Evolutionary conservation across 768 basidiomycete species (phyloP), one percentile per base, ranked within the genome.

Genomic region (Hydnum rufescens): DNA sequence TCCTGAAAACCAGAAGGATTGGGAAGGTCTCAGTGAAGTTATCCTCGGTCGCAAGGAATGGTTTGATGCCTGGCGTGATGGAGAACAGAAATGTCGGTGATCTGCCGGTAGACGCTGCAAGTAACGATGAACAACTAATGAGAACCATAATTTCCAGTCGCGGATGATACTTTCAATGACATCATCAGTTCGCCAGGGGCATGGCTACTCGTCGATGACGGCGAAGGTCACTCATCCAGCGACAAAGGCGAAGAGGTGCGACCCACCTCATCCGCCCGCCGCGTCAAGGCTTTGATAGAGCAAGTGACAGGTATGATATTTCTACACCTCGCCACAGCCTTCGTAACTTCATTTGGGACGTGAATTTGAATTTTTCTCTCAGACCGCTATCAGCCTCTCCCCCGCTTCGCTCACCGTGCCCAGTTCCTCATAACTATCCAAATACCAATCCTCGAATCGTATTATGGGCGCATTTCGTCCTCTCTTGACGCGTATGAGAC

Each of bases 401-500:
- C 93, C 0, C 73, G 73, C 50, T 74, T 82, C 53, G 61, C 69
- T 5, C 83, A 95, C 53, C 80, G 82, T 32, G 78, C 78, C 0
- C 79, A 79, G 34, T 99, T 97, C 68, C 74, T 99, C 53, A 71
- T 81, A 39, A 70, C 74, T 5, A 75, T 93, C 16, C 95, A 99
- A 65, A 67, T 96, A 1, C 89, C 92, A 0, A 62, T 95, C 8
- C 66, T 99, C 8, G 75, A 82, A 53, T 67, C 73, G 3, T 99
- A 95, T 63, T 74, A 77, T 55, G 65, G 68, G 5, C 79, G 92
- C 19, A 79, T 99, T 63, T 71, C 76, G 1, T 75, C 81, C 5
- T 88, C 90, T 5, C 67, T 96, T 25, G 89, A 96, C 59, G 93
- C 92, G 0, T 96, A 96, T 58, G 95, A 97, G 64, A 82, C 80